Evolutionary conservation across 768 basidiomycete species (phyloP).

Genomic region (Pseudohyphozyma bogoriensis): DNA sequence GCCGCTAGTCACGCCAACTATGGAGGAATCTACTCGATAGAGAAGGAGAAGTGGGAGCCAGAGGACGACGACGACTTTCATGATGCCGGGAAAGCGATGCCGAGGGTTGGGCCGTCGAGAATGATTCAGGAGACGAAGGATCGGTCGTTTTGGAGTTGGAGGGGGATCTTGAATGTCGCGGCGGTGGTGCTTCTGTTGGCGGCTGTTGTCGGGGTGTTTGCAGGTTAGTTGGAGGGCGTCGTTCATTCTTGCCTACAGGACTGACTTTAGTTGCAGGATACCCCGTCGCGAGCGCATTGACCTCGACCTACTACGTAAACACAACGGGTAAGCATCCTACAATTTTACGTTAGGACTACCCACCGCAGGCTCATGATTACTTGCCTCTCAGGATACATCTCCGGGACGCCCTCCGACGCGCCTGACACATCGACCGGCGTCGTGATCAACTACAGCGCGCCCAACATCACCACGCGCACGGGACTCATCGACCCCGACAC

Average conservation of each 20-base stretch:
- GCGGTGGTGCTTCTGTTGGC: background rate
- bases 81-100: too few relatives aligned
- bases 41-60: too few relatives aligned
- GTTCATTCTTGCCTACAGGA: background rate
- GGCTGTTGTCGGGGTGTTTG: background rate
- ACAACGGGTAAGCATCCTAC: background rate
- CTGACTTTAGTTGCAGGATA: background rate
- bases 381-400: background rate
- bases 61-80: too few relatives aligned
- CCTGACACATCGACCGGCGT: constrained; percentile 29
- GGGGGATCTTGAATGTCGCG: background rate
- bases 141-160: too few relatives aligned
- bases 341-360: background rate
- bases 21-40: too few relatives aligned
- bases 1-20: too few relatives aligned
- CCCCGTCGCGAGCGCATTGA: background rate
- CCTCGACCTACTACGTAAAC: background rate
- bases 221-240: background rate
- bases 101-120: too few relatives aligned
- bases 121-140: too few relatives aligned
- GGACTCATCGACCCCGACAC: constrained; percentile 67
- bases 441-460: constrained; percentile 39
- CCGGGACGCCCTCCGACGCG: background rate
- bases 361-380: background rate
- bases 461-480: constrained; percentile 56